Evolutionary conservation across 1,284 basidiomycete species (phyloP).

Genomic region (Trametes sp.): DNA sequence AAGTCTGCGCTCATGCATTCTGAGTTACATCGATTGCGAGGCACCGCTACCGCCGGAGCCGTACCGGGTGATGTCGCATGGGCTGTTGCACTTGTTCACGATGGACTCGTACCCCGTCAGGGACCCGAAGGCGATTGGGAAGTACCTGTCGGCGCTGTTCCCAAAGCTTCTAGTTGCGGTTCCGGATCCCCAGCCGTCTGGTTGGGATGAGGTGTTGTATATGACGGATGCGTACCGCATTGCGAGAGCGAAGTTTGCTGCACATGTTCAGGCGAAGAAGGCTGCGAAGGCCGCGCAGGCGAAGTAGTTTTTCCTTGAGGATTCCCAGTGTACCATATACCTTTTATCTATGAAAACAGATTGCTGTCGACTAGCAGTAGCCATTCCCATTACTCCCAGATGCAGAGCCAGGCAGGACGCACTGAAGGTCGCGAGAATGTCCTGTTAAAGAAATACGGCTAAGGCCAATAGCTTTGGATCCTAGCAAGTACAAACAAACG

Average conservation of each 20-base stretch:
- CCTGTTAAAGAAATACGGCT: background rate
- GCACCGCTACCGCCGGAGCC: conserved; percentile 5
- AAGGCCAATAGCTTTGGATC: conserved; percentile 10
- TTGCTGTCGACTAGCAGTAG: no score
- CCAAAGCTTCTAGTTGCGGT: background rate
- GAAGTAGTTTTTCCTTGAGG: no score
- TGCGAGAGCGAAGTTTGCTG: background rate
- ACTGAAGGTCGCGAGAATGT: no score
- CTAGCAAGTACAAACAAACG: conserved; percentile 13
- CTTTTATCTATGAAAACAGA: no score
- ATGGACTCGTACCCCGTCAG: background rate
- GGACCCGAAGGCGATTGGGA: conserved; percentile 5
- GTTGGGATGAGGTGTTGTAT: conserved; percentile 3
- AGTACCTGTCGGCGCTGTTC: conserved; percentile 10
- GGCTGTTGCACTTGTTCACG: background rate
- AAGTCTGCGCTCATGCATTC: background rate
- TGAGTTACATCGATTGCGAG: conserved; percentile 3
- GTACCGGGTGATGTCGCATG: background rate
- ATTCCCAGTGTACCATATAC: no score
- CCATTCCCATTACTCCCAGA: no score
- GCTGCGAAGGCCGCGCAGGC: background rate
- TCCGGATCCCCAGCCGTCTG: conserved; percentile 3
- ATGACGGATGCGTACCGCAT: background rate
- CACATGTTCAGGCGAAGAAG: background rate
- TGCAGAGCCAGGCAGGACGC: no score